Conservation (phyloP, 1,139 yeast genomes). For the Debaryomyces nepalensis region DNA sequence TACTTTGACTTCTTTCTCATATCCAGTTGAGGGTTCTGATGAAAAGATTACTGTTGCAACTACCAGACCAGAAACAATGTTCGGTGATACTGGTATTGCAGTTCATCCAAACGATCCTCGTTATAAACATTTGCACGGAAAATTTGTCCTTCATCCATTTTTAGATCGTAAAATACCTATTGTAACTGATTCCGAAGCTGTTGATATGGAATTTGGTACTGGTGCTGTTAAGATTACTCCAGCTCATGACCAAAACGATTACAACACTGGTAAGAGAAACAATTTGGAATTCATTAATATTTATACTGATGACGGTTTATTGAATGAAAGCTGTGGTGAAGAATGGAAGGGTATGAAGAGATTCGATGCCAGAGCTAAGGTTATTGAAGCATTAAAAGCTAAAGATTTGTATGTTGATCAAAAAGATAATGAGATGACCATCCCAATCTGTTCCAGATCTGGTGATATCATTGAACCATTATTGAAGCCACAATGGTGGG, state of each 20-base stretch:
- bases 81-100: conserved; percentile 98
- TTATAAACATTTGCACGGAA: conserved; percentile 93
- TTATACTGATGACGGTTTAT: conserved; percentile 86
- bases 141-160: conserved; percentile 89
- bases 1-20: conserved; percentile 91
- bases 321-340: conserved; percentile 85
- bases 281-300: conserved; percentile 86
- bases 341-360: conserved; percentile 90
- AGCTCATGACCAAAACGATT: conserved; percentile 97
- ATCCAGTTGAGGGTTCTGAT: conserved; percentile 84
- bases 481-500: conserved; percentile 99
- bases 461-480: conserved; percentile 97
- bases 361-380: conserved; percentile 88
- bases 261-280: conserved; percentile 93
- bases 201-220: conserved; percentile 99
- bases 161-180: conserved; percentile 85
- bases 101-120: conserved; percentile 95
- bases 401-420: conserved; percentile 80
- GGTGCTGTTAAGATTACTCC: conserved; percentile 99
- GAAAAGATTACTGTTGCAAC: conserved; percentile 93
- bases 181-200: conserved; percentile 88
- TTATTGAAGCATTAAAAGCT: conserved; percentile 78
- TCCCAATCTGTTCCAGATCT: conserved; percentile 93
- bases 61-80: conserved; percentile 97
- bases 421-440: conserved; percentile 92